Evolutionary conservation across 495 filamentous ascomycete species (phyloP).

Genomic region (Niebla homalea): DNA sequence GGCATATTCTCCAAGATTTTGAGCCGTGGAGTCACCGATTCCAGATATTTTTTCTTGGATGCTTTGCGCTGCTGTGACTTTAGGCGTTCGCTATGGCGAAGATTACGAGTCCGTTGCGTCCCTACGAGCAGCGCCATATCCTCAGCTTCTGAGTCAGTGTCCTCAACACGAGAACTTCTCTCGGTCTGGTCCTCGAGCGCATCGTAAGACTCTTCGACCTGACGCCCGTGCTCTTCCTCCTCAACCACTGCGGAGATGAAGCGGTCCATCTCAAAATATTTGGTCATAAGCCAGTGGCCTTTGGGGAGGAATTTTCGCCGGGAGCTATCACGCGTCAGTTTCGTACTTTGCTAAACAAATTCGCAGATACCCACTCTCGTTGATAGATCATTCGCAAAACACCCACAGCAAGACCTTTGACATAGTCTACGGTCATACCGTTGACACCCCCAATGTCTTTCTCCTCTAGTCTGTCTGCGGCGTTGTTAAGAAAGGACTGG

Average conservation of each 20-base stretch:
- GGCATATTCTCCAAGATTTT: slow-evolving; percentile 94
- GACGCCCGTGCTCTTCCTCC: slow-evolving; percentile 73
- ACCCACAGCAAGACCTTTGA: slow-evolving; percentile 70
- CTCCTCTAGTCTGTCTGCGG: neutral
- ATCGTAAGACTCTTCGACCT: slow-evolving; percentile 38
- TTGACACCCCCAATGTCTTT: slow-evolving; percentile 40
- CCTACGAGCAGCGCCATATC: slow-evolving; percentile 33
- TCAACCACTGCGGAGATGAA: slow-evolving; percentile 78
- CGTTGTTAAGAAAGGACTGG: slow-evolving; percentile 7
- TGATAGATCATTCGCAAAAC: slow-evolving; percentile 82
- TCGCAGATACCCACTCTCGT: slow-evolving; percentile 47
- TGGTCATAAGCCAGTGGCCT: slow-evolving; percentile 90
- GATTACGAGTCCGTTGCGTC: slow-evolving; percentile 38
- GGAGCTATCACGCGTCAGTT: slow-evolving; percentile 37
- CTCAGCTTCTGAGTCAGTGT: slow-evolving; percentile 29
- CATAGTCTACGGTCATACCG: slow-evolving; percentile 64
- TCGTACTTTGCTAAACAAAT: neutral
- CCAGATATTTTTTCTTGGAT: slow-evolving; percentile 52
- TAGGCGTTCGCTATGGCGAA: slow-evolving; percentile 37
- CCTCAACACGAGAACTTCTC: slow-evolving; percentile 29
- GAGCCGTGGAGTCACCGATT: slow-evolving; percentile 65
- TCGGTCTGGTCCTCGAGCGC: slow-evolving; percentile 33
- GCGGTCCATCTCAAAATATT: slow-evolving; percentile 76
- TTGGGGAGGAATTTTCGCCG: slow-evolving; percentile 67
- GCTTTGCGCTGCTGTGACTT: slow-evolving; percentile 49